Evolutionary conservation across 2,329 filamentous ascomycete genomes (phyloP), one percentile per base, ranked within the genome.

Genomic region (Harringtonia aguacate): DNA sequence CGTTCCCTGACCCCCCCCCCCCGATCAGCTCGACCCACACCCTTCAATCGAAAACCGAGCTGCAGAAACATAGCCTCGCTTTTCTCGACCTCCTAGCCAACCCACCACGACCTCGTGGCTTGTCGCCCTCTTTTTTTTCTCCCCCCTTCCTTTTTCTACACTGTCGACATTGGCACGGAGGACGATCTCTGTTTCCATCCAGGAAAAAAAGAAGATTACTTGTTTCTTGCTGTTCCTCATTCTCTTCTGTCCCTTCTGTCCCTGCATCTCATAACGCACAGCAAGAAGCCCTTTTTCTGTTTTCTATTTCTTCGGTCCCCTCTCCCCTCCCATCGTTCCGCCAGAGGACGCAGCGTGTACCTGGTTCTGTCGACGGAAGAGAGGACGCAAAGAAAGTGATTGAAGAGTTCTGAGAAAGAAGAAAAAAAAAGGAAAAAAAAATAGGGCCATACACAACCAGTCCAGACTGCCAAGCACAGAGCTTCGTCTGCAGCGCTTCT

Each of bases 401-500:
- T 13, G 34, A 35, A 29, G 36, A 33, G 27, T 8, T 33, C 6
- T 18, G 33, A 6, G n/a, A n/a, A 34, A 24, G n/a, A 35, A 17
- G 18, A 24, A 38, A 39, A 27, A 17, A 6, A 30, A 24, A 41
- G 21, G 35, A 28, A 36, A 27, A 30, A 31, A 34, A 39, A 17
- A 37, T 39, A 24, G 20, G n/a, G 24, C n/a, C 21, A 17, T 22
- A 45, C 14, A 39, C 27, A 30, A 36, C 35, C 20, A 41, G 20
- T 33, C 39, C 43, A 65, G 69, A 68, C 62, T 62, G 66, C n/a
- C 62, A 72, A 76, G 75, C 72, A 79, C 64, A 78, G 75, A 79
- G 75, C 75, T 77, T 76, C 73, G 65, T 79, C 73, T 76, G 70
- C 63, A 38, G 43, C 41, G 33, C 15, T 36, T 41, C 61, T 55